Base-by-base conservation (phyloP, 306 rosid species). In the Castanospermum australe region DNA sequence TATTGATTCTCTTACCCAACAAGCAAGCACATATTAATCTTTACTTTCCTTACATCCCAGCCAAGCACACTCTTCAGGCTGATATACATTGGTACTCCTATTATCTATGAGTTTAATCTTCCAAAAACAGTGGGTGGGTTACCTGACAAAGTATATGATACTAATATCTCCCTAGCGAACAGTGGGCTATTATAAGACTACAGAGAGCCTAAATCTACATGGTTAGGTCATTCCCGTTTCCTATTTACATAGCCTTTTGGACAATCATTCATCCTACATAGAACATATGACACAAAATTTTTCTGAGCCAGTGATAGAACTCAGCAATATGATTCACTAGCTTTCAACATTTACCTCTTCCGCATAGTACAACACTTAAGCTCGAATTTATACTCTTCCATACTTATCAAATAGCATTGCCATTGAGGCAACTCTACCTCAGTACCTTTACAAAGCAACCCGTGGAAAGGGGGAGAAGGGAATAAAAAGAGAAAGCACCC, bases 361-460 rank as follows among this genome's bases (percentile, higher is more conserved):
- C 44, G 17, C 6, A 35, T 18, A 9, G 8, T n/a, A 17, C 18
- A 72, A 20, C 47, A 28, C 48, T 30, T 68, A 8, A 20, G 33
- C 66, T 14, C 17, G 62, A 67, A 38, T 15, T 5, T 44, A 13
- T 21, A 71, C 65, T 25, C 32, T 65, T 73, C 72, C 48, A 36
- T 66, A 38, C 66, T 41, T 28, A 4, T 32, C 44, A 84, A 67
- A 76, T 33, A 45, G 71, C 51, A 63, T 14, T 56, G 57, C 39
- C 70, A 30, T 21, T 56, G 45, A 55, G 15, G 44, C 44, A 64
- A 56, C 42, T 76, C 61, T 11, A 39, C 39, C 44, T 48, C 54
- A 8, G 42, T n/a, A 8, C 25, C 59, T 17, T 62, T 52, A 69
- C 8, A 75, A 64, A 56, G 24, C 36, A 72, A 39, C 67, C 42